Evolutionary conservation across 2,329 filamentous ascomycete species (phyloP).

Genomic region (Alternaria ethzedia): DNA sequence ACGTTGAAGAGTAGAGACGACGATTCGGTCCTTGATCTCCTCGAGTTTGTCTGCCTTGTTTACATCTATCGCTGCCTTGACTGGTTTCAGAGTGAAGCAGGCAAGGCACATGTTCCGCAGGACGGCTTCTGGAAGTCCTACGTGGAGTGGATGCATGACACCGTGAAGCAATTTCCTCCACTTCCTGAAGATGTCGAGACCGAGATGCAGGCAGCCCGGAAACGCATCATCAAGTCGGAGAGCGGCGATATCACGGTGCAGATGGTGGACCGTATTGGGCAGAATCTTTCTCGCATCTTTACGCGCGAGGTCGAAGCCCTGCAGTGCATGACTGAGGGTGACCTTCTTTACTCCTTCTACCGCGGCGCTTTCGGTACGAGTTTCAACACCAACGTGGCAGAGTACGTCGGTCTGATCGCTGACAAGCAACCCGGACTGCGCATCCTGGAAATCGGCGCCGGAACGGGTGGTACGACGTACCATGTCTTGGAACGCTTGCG

Average conservation of each 20-base stretch:
- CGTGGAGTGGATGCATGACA: slow-evolving; percentile 11
- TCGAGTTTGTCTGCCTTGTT: slow-evolving; percentile 7
- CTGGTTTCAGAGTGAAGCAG: slow-evolving; percentile 8
- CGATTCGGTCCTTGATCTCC: slow-evolving; percentile 7
- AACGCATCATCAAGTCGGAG: slow-evolving; percentile 4
- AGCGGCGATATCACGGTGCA: slow-evolving; percentile 11
- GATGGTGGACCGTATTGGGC: slow-evolving; percentile 10
- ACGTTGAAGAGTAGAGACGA: slow-evolving; percentile 12
- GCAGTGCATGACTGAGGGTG: slow-evolving; percentile 11
- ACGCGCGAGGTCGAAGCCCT: slow-evolving; percentile 8
- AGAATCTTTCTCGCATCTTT: slow-evolving; percentile 9
- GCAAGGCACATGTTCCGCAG: slow-evolving; percentile 4
- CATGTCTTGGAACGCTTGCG: slow-evolving; percentile 9
- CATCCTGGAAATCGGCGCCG: slow-evolving; percentile 11
- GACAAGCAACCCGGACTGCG: slow-evolving; percentile 7
- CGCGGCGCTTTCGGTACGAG: slow-evolving; percentile 6
- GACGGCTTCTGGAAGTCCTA: slow-evolving; percentile 12
- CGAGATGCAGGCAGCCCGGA: slow-evolving; percentile 6
- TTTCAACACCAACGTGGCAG: slow-evolving; percentile 10
- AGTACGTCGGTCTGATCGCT: slow-evolving; percentile 8
- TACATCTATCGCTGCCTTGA: slow-evolving; percentile 8
- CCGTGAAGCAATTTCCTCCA: slow-evolving; percentile 4
- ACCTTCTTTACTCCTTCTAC: slow-evolving; percentile 10
- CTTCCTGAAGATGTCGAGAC: slow-evolving; percentile 1
- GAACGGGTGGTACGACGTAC: slow-evolving; percentile 8